Conservation (phyloP, 805 yeast species). For the Schwanniomyces vanrijiae region DNA sequence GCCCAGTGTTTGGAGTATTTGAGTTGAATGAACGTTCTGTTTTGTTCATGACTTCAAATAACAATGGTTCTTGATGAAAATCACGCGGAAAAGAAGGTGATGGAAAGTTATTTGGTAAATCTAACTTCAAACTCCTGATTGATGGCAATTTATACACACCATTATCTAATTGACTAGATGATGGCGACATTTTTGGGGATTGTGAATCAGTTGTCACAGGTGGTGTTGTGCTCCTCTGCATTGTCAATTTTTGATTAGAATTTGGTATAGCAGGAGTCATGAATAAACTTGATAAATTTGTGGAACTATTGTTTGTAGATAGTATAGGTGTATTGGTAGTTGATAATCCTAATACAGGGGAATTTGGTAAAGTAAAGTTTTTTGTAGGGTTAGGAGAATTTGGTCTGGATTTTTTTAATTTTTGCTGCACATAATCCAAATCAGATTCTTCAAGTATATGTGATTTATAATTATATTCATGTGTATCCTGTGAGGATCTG, state of each 20-base stretch:
- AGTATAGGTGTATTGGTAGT: conserved; percentile 40
- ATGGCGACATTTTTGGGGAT: conserved; percentile 34
- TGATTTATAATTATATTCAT: conserved; percentile 8
- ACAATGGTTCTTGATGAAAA: conserved; percentile 4
- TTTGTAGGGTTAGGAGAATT: conserved; percentile 42
- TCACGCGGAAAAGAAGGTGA: conserved; percentile 16
- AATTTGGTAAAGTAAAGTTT: conserved; percentile 42
- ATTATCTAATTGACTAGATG: conserved; percentile 4
- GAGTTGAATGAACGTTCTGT: conserved; percentile 12
- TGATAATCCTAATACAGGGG: conserved; percentile 43
- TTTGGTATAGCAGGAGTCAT: conserved; percentile 25
- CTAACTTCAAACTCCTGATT: conserved; percentile 49
- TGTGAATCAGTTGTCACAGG: conserved; percentile 11
- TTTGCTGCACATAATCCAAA: conserved; percentile 45
- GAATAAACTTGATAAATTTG: conserved; percentile 36
- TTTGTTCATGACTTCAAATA: conserved; percentile 4
- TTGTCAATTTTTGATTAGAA: conserved; percentile 6
- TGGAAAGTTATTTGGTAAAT: conserved; percentile 45
- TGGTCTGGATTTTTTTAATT: conserved; percentile 49
- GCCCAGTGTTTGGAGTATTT: conserved; percentile 6
- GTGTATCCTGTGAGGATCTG: conserved; percentile 12
- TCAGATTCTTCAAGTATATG: conserved; percentile 42
- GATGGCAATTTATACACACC: conserved; percentile 41
- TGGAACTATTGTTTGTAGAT: conserved; percentile 41
- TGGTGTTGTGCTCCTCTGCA: conserved; percentile 3